A percentile compares a stretch with the other conserved stretches of the same genome.
These are phyloP conservation scores for Talaromyces rugulosus DNA, from an alignment of 2,329 filamentous ascomycete species.

Conservation along the genomic window DNA sequence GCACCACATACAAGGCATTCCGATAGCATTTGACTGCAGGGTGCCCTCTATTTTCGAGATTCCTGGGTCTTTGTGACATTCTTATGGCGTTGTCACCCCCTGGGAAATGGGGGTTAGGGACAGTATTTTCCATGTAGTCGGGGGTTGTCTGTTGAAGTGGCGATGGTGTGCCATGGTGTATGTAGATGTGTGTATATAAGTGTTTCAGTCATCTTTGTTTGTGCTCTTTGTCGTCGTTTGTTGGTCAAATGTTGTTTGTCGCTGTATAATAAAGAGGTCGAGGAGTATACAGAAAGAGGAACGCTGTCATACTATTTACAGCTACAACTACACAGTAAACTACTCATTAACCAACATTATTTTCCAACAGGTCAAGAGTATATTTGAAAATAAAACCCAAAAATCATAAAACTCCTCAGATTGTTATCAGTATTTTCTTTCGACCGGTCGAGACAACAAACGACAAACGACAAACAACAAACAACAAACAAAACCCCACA, in stretches of 20 bases:
- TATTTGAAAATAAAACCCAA: too few species aligned
- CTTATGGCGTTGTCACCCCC: background rate
- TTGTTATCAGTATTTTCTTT: background rate
- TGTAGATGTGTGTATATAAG: background rate
- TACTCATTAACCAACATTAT: too few species aligned
- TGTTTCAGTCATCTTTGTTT: background rate
- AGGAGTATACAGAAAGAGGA: too few species aligned
- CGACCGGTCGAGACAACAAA: background rate
- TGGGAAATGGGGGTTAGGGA: background rate
- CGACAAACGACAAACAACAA: too few species aligned
- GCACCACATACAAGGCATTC: conserved; percentile 20
- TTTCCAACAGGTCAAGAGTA: too few species aligned
- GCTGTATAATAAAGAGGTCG: too few species aligned
- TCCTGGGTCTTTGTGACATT: background rate
- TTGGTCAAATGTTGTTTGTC: too few species aligned
- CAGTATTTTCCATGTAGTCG: background rate
- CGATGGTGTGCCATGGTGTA: background rate
- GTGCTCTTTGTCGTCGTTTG: too few species aligned
- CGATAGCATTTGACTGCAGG: conserved; percentile 22
- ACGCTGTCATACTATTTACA: too few species aligned
- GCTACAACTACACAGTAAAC: too few species aligned
- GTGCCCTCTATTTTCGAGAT: background rate
- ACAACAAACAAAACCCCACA: background rate
- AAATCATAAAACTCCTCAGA: too few species aligned
- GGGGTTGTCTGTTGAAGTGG: background rate